Conservation (phyloP, 306 rosid species). For the Quercus aquifolioides region DNA sequence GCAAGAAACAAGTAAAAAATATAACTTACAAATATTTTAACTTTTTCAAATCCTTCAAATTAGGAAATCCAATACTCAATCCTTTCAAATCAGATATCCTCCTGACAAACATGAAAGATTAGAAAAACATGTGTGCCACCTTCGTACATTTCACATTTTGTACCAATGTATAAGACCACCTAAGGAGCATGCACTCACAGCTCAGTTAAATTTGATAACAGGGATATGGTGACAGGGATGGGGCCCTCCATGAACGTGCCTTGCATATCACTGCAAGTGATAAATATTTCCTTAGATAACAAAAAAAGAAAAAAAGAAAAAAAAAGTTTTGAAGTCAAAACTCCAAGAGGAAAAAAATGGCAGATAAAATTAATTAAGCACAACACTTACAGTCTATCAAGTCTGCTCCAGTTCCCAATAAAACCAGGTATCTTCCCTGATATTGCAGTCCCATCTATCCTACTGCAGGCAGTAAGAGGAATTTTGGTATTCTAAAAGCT, state of each 20-base stretch:
- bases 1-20: constrained; percentile 1
- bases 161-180: not conserved
- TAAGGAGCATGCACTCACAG: constrained; percentile 44
- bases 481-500: not conserved
- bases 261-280: constrained; percentile 54
- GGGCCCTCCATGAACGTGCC: constrained; percentile 81
- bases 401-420: constrained; percentile 63
- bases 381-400: constrained; percentile 42
- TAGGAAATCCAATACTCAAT: constrained; percentile 47
- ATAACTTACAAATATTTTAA: constrained; percentile 51
- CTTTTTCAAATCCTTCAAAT: constrained; percentile 38
- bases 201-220: constrained; percentile 30
- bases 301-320: not conserved
- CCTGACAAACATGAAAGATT: constrained; percentile 47
- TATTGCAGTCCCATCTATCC: constrained; percentile 60
- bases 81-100: constrained; percentile 74
- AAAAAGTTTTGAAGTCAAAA: not conserved
- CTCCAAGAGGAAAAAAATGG: not conserved
- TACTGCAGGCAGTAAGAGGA: constrained; percentile 38
- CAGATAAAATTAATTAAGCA: not conserved
- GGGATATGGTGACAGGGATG: constrained; percentile 49
- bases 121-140: constrained; percentile 5
- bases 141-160: not conserved
- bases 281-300: not conserved
- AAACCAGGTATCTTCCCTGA: constrained; percentile 55